Evolutionary conservation across 1,139 yeast genomes (phyloP), one percentile per base, ranked within the genome.

Genomic region (Pichia sp.): DNA sequence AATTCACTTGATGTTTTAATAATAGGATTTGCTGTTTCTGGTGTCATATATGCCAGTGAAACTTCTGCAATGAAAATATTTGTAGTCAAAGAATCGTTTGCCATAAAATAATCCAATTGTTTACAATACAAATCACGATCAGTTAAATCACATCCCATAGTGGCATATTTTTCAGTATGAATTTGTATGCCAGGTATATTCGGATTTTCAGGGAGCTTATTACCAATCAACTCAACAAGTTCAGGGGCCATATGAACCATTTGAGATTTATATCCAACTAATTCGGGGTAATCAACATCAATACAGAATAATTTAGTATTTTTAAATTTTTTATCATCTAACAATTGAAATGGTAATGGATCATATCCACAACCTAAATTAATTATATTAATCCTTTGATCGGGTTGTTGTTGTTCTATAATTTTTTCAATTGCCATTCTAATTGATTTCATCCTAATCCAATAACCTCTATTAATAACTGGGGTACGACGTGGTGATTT

Each of bases 281-380:
- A 64, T 37, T 82, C 90, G 0, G 89, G 85, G 58, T 82, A 86
- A 60, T 85, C 95, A 37, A 86, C 73, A 62, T 86, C 95, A 25
- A 82, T 67, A 55, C 84, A 84, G 0, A 68, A 63, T 12, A 79
- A 58, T 27, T 69, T 60, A 2, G 61, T 38, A 9, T 37, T 16
- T 37, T 54, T 57, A 7, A 48, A 43, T 11, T 42, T 42, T 36
- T 26, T 59, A 47, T 37, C 59, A 49, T 72, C 74, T 33, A 83
- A 62, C 43, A 80, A 60, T 56, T 83, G 86, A 56, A 83, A 85
- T 3, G 95, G 89, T 49, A 84, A 65, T 3, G 89, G 87, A 59
- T 82, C 90, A 59, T 74, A 86, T 6, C 95, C 95, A 64, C 95
- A 85, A 1, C 95, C 95, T 35, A 86, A 65, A 60, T 85, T 86